A percentile compares a stretch with the other conserved stretches of the same genome.
phyloP scores from a whole-genome alignment of 345 rosid species.

The Hibiscus mutabilis region DNA sequence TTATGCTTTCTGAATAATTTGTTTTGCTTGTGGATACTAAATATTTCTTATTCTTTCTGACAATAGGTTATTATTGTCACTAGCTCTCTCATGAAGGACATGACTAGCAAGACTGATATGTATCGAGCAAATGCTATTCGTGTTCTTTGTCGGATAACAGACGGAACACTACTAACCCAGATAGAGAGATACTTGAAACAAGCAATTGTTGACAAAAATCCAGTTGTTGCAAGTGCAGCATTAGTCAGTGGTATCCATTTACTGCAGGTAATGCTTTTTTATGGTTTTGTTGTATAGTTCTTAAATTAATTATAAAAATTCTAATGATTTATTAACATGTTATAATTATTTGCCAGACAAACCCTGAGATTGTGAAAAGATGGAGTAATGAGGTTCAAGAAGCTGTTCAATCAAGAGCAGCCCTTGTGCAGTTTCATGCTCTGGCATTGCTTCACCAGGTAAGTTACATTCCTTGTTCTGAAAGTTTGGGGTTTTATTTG shows the following conservation, averaged over 20 bases:
- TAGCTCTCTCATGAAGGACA: conserved; percentile 97
- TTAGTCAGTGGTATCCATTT: conserved; percentile 95
- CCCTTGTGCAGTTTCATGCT: conserved; percentile 98
- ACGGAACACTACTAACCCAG: conserved; percentile 88
- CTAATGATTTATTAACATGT: not conserved
- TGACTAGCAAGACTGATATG: conserved; percentile 98
- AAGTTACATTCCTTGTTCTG: conserved; percentile 8
- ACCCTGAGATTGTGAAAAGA: conserved; percentile 89
- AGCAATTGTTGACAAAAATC: conserved; percentile 98
- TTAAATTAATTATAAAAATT: conserved; percentile 1
- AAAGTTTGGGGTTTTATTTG: not conserved
- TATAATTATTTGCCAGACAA: conserved; percentile 38
- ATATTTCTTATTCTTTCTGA: conserved; percentile 10
- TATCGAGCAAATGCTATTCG: conserved; percentile 97
- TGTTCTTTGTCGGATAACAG: conserved; percentile 90
- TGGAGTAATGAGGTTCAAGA: conserved; percentile 99
- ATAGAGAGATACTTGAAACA: conserved; percentile 93
- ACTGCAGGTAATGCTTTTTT: conserved; percentile 54
- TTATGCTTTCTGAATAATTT: not conserved
- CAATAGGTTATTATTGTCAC: conserved; percentile 90
- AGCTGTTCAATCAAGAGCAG: conserved; percentile 95
- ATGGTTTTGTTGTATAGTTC: not conserved
- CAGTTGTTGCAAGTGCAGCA: conserved; percentile 98
- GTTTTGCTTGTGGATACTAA: conserved; percentile 9
- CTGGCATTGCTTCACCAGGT: conserved; percentile 90